Conservation (phyloP, 2,329 filamentous ascomycete species). For the Colletotrichum tamarilloi region DNA sequence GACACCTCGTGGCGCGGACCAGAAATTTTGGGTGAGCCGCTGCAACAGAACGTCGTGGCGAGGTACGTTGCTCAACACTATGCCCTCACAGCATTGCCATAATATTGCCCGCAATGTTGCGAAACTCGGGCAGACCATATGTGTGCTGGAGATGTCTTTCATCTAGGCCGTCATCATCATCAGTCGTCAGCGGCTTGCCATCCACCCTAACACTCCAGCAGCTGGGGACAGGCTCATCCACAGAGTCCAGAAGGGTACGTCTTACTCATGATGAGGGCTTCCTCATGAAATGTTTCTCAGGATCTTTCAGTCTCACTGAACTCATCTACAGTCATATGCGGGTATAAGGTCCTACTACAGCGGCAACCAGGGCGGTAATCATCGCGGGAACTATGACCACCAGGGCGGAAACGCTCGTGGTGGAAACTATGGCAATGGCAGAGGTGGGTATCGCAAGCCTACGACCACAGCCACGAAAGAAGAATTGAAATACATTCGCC, state of each 20-base stretch:
- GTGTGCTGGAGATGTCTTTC: slow-evolving; percentile 48
- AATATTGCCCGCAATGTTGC: slow-evolving; percentile 43
- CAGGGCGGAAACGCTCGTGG: background rate
- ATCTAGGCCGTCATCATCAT: background rate
- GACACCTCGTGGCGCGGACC: slow-evolving; percentile 5
- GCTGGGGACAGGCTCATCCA: slow-evolving; percentile 12
- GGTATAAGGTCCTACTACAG: background rate
- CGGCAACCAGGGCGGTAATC: background rate
- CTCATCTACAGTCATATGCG: background rate
- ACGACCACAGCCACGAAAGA: background rate
- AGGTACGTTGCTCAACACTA: slow-evolving; percentile 9
- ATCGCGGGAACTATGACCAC: background rate
- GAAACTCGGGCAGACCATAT: slow-evolving; percentile 42
- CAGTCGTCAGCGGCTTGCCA: slow-evolving; percentile 11
- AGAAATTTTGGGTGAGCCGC: slow-evolving; percentile 32
- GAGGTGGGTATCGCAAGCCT: slow-evolving; percentile 7
- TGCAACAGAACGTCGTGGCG: background rate
- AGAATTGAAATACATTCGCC: slow-evolving; percentile 12
- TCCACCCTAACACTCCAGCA: slow-evolving; percentile 18
- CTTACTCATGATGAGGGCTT: background rate
- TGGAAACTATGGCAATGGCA: slow-evolving; percentile 7
- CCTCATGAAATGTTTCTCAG: background rate
- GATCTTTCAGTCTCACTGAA: background rate
- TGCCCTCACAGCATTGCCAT: background rate
- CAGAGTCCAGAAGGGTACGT: slow-evolving; percentile 7